Evolutionary conservation across 805 yeast species (phyloP).

Genomic region (Pichia exigua): DNA sequence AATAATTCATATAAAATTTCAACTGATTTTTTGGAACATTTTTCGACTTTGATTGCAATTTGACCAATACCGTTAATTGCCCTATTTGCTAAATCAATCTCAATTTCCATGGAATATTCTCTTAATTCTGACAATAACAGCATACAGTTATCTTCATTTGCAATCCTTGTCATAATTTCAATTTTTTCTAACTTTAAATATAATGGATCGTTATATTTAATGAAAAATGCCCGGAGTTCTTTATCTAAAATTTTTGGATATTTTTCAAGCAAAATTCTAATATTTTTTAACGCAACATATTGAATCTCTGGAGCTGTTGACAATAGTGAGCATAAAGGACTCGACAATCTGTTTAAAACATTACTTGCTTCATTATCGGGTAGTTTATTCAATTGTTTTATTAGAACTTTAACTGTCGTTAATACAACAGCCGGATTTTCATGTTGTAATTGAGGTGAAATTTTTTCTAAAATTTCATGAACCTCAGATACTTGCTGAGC

Average conservation of each 20-base stretch:
- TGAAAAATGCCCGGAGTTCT: slow-evolving; percentile 83
- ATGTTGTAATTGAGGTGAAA: slow-evolving; percentile 92
- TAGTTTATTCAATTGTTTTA: slow-evolving; percentile 55
- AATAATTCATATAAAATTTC: slow-evolving; percentile 53
- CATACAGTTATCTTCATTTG: slow-evolving; percentile 50
- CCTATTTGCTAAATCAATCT: slow-evolving; percentile 63
- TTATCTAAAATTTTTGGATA: slow-evolving; percentile 72
- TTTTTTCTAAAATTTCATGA: slow-evolving; percentile 77
- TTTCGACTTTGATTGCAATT: slow-evolving; percentile 56
- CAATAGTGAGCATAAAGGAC: slow-evolving; percentile 82
- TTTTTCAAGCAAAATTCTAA: slow-evolving; percentile 80
- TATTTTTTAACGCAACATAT: slow-evolving; percentile 85
- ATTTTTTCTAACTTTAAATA: slow-evolving; percentile 71
- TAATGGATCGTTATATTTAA: slow-evolving; percentile 79
- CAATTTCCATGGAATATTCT: slow-evolving; percentile 82
- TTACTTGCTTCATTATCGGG: slow-evolving; percentile 30
- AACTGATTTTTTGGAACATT: slow-evolving; percentile 47
- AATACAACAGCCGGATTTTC: slow-evolving; percentile 94
- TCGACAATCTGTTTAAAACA: slow-evolving; percentile 62
- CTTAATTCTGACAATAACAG: slow-evolving; percentile 60
- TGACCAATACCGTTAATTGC: slow-evolving; percentile 65
- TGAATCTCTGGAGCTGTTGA: slow-evolving; percentile 92
- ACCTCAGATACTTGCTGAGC: slow-evolving; percentile 58
- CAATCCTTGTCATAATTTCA: slow-evolving; percentile 64
- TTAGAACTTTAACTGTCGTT: slow-evolving; percentile 71